Percentiles rank a stretch among this genome's conserved stretches.
These are phyloP conservation scores for Epicoccum sorghinum DNA, from an alignment of 2,329 filamentous ascomycete genomes.

Conservation along the genomic window DNA sequence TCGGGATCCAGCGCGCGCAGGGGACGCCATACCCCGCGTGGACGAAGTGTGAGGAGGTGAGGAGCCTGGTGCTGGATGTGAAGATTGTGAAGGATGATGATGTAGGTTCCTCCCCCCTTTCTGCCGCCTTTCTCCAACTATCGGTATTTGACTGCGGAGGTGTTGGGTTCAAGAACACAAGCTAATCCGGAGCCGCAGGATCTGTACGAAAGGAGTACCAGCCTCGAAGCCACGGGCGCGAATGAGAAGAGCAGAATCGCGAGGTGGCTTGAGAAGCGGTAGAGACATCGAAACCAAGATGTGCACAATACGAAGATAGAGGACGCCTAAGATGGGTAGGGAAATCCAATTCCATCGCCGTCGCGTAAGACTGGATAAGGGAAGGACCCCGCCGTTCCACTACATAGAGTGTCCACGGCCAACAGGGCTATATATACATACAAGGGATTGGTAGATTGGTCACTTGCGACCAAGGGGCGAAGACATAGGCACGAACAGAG, in stretches of 20 bases:
- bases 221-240: conserved; percentile 58
- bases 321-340: too few relatives aligned
- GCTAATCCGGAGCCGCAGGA: conserved; percentile 50
- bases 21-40: conserved; percentile 79
- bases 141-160: background rate
- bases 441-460: too few relatives aligned
- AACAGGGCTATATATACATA: too few relatives aligned
- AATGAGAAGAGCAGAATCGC: conserved; percentile 52
- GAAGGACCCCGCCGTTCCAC: too few relatives aligned
- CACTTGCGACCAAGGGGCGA: too few relatives aligned
- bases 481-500: too few relatives aligned
- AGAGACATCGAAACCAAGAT: too few relatives aligned
- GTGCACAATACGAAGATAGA: too few relatives aligned
- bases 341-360: too few relatives aligned
- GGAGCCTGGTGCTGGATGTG: conserved; percentile 79
- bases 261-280: conserved; percentile 56
- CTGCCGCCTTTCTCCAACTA: background rate
- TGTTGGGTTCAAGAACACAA: too few relatives aligned
- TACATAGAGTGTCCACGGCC: too few relatives aligned
- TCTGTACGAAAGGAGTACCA: conserved; percentile 64
- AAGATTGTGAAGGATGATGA: conserved; percentile 86
- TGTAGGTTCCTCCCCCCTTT: conserved; percentile 59
- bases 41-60: conserved; percentile 70
- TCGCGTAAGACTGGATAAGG: too few relatives aligned
- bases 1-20: conserved; percentile 91